Evolutionary conservation across 805 yeast species (phyloP).

Genomic region (Lipomyces sp.): DNA sequence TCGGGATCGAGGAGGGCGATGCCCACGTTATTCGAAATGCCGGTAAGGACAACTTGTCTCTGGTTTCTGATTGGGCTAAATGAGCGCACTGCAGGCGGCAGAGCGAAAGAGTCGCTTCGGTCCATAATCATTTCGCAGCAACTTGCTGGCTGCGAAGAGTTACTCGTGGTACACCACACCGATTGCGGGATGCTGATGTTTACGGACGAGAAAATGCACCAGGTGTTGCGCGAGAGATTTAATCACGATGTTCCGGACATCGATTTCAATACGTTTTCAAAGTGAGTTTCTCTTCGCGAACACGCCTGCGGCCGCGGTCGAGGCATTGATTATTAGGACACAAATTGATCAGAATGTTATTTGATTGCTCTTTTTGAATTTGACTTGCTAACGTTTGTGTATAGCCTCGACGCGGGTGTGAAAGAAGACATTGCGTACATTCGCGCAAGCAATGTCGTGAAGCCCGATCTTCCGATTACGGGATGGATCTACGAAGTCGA

Average conservation of each 20-base stretch:
- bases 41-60: constrained; percentile 6
- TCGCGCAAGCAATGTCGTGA: constrained; percentile 16
- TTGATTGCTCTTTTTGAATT: too few relatives aligned
- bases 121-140: constrained; percentile 28
- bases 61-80: neutral
- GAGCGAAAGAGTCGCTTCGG: constrained; percentile 23
- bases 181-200: constrained; percentile 30
- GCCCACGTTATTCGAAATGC: constrained; percentile 29
- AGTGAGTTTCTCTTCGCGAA: constrained; percentile 9
- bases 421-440: constrained; percentile 17
- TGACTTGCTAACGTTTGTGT: too few relatives aligned
- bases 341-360: too few relatives aligned
- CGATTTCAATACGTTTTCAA: constrained; percentile 23
- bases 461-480: constrained; percentile 12
- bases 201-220: constrained; percentile 13
- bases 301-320: too few relatives aligned
- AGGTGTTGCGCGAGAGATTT: constrained; percentile 13
- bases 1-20: constrained; percentile 26
- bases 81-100: constrained; percentile 16
- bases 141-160: constrained; percentile 26
- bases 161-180: constrained; percentile 25
- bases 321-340: neutral
- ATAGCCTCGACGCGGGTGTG: constrained; percentile 21
- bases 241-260: constrained; percentile 2
- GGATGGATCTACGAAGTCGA: constrained; percentile 27